These are phyloP conservation scores for Ophiostoma quercus DNA, from an alignment of 2,329 filamentous ascomycete genomes.

Conservation along the genomic window DNA sequence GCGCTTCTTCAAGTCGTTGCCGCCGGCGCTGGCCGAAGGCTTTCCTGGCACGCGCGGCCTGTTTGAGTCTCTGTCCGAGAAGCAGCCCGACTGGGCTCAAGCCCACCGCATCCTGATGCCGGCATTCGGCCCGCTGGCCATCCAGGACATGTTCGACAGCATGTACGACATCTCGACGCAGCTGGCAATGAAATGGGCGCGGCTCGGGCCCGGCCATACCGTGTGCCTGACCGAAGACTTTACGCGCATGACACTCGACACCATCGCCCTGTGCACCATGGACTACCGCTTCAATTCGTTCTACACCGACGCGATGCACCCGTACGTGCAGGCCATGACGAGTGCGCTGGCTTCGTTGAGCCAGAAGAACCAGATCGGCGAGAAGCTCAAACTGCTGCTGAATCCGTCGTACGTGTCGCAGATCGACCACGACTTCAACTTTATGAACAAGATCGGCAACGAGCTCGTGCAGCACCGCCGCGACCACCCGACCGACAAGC, in stretches of 20 bases:
- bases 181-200: conserved; percentile 63
- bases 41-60: conserved; percentile 22
- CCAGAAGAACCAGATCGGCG: conserved; percentile 45
- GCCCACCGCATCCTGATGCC: conserved; percentile 62
- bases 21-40: conserved; percentile 8
- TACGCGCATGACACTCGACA: conserved; percentile 57
- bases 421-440: conserved; percentile 39
- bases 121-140: conserved; percentile 63
- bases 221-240: conserved; percentile 62
- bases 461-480: conserved; percentile 55
- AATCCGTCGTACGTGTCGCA: conserved; percentile 20
- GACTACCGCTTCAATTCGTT: conserved; percentile 58
- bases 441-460: conserved; percentile 54
- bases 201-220: conserved; percentile 50
- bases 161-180: conserved; percentile 65
- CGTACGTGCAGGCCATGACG: conserved; percentile 64
- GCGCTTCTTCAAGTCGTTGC: conserved; percentile 22
- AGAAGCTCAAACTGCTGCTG: conserved; percentile 35
- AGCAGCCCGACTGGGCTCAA: conserved; percentile 59
- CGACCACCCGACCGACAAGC: conserved; percentile 44
- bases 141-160: conserved; percentile 61
- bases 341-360: conserved; percentile 46
- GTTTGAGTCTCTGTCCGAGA: conserved; percentile 28
- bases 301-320: conserved; percentile 60
- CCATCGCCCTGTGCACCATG: conserved; percentile 56